Evolutionary conservation across 2,329 filamentous ascomycete species (phyloP).

Genomic region (Penicillium sp.): DNA sequence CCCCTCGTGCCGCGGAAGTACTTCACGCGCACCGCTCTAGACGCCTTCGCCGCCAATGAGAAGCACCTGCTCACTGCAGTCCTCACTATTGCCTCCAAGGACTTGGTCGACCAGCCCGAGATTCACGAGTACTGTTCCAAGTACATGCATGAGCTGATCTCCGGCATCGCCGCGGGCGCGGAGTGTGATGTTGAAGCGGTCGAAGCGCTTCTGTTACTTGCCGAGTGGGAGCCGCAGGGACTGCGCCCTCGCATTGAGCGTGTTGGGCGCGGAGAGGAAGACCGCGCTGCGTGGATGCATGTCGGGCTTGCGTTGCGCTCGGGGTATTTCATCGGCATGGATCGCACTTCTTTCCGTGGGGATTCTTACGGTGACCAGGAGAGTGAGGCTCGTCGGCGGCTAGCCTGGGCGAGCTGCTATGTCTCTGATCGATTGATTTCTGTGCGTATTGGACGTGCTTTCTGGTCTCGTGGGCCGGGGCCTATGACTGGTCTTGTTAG

Average conservation of each 20-base stretch:
- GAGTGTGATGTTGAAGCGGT: constrained; percentile 68
- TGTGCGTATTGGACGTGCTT: constrained; percentile 67
- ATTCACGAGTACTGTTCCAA: constrained; percentile 65
- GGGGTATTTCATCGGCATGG: constrained; percentile 67
- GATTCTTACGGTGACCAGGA: constrained; percentile 59
- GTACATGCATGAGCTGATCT: constrained; percentile 68
- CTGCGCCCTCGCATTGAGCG: constrained; percentile 58
- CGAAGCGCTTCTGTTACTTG: constrained; percentile 66
- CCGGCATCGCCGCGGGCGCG: constrained; percentile 63
- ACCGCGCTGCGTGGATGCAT: constrained; percentile 74
- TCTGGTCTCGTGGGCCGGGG: constrained; percentile 70
- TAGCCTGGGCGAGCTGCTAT: constrained; percentile 69
- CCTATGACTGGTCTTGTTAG: constrained; percentile 63
- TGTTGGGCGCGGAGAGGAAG: constrained; percentile 69
- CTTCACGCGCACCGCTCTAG: constrained; percentile 54
- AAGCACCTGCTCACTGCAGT: constrained; percentile 68
- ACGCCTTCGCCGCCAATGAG: constrained; percentile 58
- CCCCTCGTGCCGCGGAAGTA: constrained; percentile 63
- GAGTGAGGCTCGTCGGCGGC: constrained; percentile 59
- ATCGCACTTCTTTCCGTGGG: constrained; percentile 64
- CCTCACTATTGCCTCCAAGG: constrained; percentile 68
- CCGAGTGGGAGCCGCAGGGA: constrained; percentile 70
- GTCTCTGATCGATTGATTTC: constrained; percentile 67
- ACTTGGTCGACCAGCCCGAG: constrained; percentile 61
- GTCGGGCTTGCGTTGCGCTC: constrained; percentile 67